Evolutionary conservation across 2,329 filamentous ascomycete genomes (phyloP).

Genomic region (Helotiales sp.): DNA sequence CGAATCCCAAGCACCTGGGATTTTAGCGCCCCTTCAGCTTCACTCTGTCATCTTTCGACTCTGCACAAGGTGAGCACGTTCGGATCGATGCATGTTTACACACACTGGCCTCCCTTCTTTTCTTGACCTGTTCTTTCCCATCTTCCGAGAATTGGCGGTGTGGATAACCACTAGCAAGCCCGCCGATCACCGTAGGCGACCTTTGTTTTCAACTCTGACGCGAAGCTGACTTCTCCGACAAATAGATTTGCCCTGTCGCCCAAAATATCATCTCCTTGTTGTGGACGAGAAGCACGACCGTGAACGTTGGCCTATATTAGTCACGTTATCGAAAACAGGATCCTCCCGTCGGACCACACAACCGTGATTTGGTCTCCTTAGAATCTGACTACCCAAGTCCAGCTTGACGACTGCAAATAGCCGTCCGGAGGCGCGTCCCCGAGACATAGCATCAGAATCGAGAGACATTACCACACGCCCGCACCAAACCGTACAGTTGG

Average conservation of each 20-base stretch:
- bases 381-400: slow-evolving; percentile 14
- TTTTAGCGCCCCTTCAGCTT: slow-evolving; percentile 22
- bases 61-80: slow-evolving; percentile 25
- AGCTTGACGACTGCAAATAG: slow-evolving; percentile 17
- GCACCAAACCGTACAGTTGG: slow-evolving; percentile 26
- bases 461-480: slow-evolving; percentile 24
- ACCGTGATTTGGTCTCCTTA: slow-evolving; percentile 13
- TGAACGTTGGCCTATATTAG: not conserved
- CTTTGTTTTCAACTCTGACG: not conserved
- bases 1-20: too few relatives aligned
- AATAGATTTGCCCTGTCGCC: slow-evolving; percentile 1
- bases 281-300: not conserved
- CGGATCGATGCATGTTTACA: slow-evolving; percentile 32
- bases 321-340: slow-evolving; percentile 11
- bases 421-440: slow-evolving; percentile 26
- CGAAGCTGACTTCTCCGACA: slow-evolving; percentile 2
- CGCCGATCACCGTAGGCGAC: not conserved
- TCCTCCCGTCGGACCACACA: not conserved
- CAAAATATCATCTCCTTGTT: not conserved
- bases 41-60: slow-evolving; percentile 14
- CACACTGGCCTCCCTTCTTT: slow-evolving; percentile 15
- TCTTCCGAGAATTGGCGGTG: slow-evolving; percentile 29
- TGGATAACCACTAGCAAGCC: slow-evolving; percentile 2
- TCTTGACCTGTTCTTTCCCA: slow-evolving; percentile 12
- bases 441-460: slow-evolving; percentile 29